A percentile compares a stretch with the other conserved stretches of the same genome.
Evolutionary conservation across 2,329 filamentous ascomycete species (phyloP).

Genomic region (Hypoxylon rubiginosum): DNA sequence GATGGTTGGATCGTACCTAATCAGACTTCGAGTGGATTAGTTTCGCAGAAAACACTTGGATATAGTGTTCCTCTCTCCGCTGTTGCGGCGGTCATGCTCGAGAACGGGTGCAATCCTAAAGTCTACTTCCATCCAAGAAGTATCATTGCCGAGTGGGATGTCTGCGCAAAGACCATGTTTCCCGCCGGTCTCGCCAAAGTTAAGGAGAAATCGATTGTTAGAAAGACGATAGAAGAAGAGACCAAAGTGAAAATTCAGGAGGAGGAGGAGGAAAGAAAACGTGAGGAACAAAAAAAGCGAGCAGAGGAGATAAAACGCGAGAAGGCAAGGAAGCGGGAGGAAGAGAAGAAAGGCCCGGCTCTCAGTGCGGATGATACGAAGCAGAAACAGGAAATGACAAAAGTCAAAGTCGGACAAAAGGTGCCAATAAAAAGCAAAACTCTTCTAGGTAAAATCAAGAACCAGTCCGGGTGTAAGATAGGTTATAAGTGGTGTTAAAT

Average conservation of each 20-base stretch:
- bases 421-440: background rate
- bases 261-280: background rate
- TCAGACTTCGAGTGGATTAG: background rate
- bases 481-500: constrained; percentile 15
- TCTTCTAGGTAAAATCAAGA: constrained; percentile 5
- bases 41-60: background rate
- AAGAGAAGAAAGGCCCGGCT: background rate
- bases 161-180: constrained; percentile 6
- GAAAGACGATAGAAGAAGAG: constrained; percentile 10
- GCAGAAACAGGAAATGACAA: background rate
- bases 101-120: constrained; percentile 16
- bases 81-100: constrained; percentile 19
- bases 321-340: background rate
- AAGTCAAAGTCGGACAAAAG: background rate
- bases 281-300: background rate
- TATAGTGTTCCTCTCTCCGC: constrained; percentile 11
- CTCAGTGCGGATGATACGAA: background rate
- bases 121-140: constrained; percentile 27
- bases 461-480: background rate
- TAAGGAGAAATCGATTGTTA: background rate
- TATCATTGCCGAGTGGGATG: constrained; percentile 30
- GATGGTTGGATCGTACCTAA: constrained; percentile 10
- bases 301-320: background rate
- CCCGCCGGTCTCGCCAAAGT: background rate
- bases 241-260: constrained; percentile 7